Evolutionary conservation across 73 alveolate genomes (phyloP), one percentile per base, ranked within the genome.

Genomic region (Loxodes magnus): DNA sequence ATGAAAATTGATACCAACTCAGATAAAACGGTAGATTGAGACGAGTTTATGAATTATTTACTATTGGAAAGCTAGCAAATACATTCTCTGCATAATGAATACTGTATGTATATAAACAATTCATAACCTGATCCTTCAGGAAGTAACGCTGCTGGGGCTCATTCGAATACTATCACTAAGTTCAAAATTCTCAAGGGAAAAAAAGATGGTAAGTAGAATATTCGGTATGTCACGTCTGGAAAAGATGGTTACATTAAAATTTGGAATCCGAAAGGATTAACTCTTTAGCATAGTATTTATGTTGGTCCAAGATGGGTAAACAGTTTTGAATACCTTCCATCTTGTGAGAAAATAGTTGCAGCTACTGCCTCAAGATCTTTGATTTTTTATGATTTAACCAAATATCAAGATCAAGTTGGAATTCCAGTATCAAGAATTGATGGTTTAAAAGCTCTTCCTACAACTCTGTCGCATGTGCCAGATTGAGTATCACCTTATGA

Each of bases 1-100:
- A 76, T 76, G 90, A 68, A 72, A 51, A 70, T 76, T 53, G 90
- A 76, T 52, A 79, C 90, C 7, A 75, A 76, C 31, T 76, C 90
- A 3, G 62, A 70, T 63, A 84, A 84, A 3, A 37, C 69, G 12
- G 80, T 76, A 26, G 90, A 76, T 38, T 76, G 90, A 84, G 76
- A 76, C 36, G 90, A 76, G 37, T 76, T 76, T 56, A 76, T 76
- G 84, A 76, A 76, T 59, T 76, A 67, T 34, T 62, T 76, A 75
- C 66, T 76, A n/a, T 59, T 76, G 23, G 90, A 76, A 43, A 76
- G 70, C 51, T 65, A 76, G 53, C 68, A 79, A 16, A 48, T 76
- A 12, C 43, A 76, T 0, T 65, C 76, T n/a, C 68, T 76, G 90
- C 59, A 56, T 37, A 71, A 71, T 21, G 84, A 66, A 64, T 84